A percentile compares a stretch with the other conserved stretches of the same genome.
Evolutionary conservation across 2,329 filamentous ascomycete genomes (phyloP).

Genomic region (Aspergillus neoniger): DNA sequence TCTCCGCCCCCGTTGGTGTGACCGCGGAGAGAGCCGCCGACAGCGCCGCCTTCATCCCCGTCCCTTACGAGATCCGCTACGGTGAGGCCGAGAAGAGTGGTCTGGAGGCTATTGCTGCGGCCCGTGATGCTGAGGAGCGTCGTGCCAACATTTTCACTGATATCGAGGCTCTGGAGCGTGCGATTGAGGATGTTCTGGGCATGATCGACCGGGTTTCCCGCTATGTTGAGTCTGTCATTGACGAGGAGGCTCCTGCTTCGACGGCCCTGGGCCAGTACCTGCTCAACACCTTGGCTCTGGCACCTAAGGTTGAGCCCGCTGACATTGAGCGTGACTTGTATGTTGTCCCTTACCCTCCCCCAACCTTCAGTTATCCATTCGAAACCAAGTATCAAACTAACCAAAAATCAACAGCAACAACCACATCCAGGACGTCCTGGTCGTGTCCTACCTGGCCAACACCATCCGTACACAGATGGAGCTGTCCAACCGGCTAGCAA

Average conservation of each 20-base stretch:
- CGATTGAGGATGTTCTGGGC: slow-evolving; percentile 81
- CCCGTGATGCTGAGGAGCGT: slow-evolving; percentile 76
- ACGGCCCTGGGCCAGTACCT: slow-evolving; percentile 93
- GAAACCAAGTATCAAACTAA: slow-evolving; percentile 27
- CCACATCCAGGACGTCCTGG: slow-evolving; percentile 97
- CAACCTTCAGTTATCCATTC: slow-evolving; percentile 9
- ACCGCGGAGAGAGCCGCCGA: slow-evolving; percentile 93
- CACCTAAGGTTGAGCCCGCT: slow-evolving; percentile 87
- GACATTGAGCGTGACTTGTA: slow-evolving; percentile 95
- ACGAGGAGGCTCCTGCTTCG: slow-evolving; percentile 81
- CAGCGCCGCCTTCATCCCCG: slow-evolving; percentile 95
- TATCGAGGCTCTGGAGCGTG: slow-evolving; percentile 83
- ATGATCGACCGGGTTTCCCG: slow-evolving; percentile 89
- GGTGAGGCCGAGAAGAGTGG: slow-evolving; percentile 75
- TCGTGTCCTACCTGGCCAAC: slow-evolving; percentile 97
- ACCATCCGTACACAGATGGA: slow-evolving; percentile 99
- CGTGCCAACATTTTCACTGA: slow-evolving; percentile 76
- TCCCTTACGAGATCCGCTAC: slow-evolving; percentile 92
- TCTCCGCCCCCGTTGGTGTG: slow-evolving; percentile 90
- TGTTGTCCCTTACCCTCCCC: slow-evolving; percentile 31
- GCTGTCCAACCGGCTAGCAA: slow-evolving; percentile 90
- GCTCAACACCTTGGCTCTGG: slow-evolving; percentile 87
- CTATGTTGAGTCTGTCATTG: slow-evolving; percentile 90
- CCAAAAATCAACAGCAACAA: slow-evolving; percentile 68
- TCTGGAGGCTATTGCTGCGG: slow-evolving; percentile 80